Base-by-base conservation (phyloP, 2,329 filamentous ascomycete genomes). In the Myrmaecium sp. region DNA sequence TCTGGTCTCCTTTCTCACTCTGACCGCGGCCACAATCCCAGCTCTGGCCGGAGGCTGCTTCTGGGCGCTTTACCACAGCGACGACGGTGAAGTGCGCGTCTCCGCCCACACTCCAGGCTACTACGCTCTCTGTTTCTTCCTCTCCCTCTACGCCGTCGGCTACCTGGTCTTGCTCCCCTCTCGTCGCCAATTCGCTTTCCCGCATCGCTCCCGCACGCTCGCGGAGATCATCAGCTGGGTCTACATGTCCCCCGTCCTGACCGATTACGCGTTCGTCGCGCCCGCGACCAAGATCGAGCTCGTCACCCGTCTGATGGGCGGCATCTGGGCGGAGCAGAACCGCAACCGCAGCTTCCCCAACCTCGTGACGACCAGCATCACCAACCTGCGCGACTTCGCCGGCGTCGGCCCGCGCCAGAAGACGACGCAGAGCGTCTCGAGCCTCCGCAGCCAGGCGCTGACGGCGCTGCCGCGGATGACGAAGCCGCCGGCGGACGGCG, bases 211-310 rank as follows among this genome's bases (percentile, higher is more conserved):
- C 21, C 67, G 64, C 33, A 80, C 67, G 24, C 60, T 91, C 11
- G 77, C 78, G 1, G 81, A 84, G 45, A 60, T 84, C 13, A 65
- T 91, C 38, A 75, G 71, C 42, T 84, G 86, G 46, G 60, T 86
- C 21, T 71, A 79, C 32, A 73, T 74, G 37, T 74, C 73, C 22
- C 74, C 75, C 14, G 57, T 91, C 11, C 57, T 80, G 2, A 60
- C 66, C 4, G 83, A 93, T 42, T 62, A 71, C 6, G 67, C 76
- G 0, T 86, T 94, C 45, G 64, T 71, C 26, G 66, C 72, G 19
- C 69, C 75, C 3, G 59, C 62, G 15, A 72, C 63, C n/a, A 74
- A 73, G 36, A 58, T 58, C 0, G 75, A 83, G 36, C 62, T 94
- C 12, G 63, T 74, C 13, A 70, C 66, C 0, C 60, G 77, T 21